Evolutionary conservation across 2,329 filamentous ascomycete species (phyloP).

Genomic region (Colletotrichum chlorophyti): DNA sequence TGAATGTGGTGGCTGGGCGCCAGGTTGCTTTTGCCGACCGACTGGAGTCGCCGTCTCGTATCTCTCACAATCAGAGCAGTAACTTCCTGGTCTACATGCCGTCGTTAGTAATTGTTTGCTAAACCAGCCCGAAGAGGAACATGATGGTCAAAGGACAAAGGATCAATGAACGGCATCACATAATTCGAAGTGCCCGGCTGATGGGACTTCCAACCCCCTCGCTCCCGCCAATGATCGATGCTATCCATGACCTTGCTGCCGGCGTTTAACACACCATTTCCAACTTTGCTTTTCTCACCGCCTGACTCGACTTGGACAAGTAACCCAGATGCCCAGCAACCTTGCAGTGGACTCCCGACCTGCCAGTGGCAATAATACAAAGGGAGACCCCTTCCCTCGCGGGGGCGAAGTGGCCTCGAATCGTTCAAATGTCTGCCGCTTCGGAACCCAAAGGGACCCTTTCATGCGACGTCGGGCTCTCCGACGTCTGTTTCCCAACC

Average conservation of each 20-base stretch:
- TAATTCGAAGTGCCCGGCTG: too few relatives aligned
- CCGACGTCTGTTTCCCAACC: conserved; percentile 9
- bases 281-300: conserved; percentile 19
- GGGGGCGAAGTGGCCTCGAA: conserved; percentile 16
- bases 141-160: background rate
- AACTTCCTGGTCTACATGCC: background rate
- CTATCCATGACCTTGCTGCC: background rate
- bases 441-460: conserved; percentile 7
- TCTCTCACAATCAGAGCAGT: background rate
- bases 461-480: conserved; percentile 19
- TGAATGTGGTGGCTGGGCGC: background rate
- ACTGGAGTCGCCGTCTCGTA: too few relatives aligned
- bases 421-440: conserved; percentile 1
- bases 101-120: conserved; percentile 6
- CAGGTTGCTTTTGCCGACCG: background rate
- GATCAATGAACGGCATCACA: too few relatives aligned
- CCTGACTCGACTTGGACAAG: conserved; percentile 25
- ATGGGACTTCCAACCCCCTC: too few relatives aligned
- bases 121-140: background rate
- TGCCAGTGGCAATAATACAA: conserved; percentile 22
- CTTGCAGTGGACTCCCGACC: conserved; percentile 20
- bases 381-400: conserved; percentile 21
- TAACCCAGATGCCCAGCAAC: conserved; percentile 25
- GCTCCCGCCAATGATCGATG: too few relatives aligned
- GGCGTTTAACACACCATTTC: conserved; percentile 1